Base-by-base conservation (phyloP, 2,329 filamentous ascomycete genomes). In the Colletotrichum liriopes region DNA sequence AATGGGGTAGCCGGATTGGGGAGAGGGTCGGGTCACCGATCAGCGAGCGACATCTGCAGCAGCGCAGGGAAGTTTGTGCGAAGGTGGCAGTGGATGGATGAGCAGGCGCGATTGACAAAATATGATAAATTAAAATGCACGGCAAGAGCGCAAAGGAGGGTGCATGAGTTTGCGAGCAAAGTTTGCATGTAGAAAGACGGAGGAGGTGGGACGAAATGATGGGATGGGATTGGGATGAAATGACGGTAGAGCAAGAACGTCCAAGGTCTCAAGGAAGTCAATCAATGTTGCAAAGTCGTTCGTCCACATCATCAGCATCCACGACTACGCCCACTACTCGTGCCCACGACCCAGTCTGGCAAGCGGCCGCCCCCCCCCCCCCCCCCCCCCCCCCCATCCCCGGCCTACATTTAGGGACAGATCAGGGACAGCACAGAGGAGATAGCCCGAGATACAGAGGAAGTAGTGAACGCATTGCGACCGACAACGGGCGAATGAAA, bases 1-100 rank as follows among this genome's bases (percentile, higher is more conserved):
- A 55, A 29, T 43, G 26, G 23, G 52, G 26, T 29, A 43, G 47
- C 55, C 35, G 16, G n/a, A 39, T 37, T 29, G 23, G 45, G 45
- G 32, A 43, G n/a, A 41, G 29, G 43, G 52, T 49, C 26, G 55
- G 51, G 51, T 68, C 65, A 71, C 49, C 52, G 64, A 51, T 68
- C 65, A 63, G 58, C 65, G 51, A 52, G 43, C 16, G 65, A 56
- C 49, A 62, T 71, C 56, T 62, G 65, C 43, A 58, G 55, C n/a
- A 52, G 26, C 29, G 26, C 56, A 37, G 20, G 51, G 47, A 20
- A 55, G 26, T 37, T 68, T 20, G 52, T 41, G 26, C 63, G n/a
- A 43, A 41, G 56, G 47, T 32, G 45, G 20, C 20, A 37, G 32
- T 26, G 45, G 41, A 23, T n/a, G 67, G 29, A 55, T 58, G 62